These are phyloP conservation scores for Sclerotinia subarctica DNA, from an alignment of 2,329 filamentous ascomycete genomes.

Conservation along the genomic window DNA sequence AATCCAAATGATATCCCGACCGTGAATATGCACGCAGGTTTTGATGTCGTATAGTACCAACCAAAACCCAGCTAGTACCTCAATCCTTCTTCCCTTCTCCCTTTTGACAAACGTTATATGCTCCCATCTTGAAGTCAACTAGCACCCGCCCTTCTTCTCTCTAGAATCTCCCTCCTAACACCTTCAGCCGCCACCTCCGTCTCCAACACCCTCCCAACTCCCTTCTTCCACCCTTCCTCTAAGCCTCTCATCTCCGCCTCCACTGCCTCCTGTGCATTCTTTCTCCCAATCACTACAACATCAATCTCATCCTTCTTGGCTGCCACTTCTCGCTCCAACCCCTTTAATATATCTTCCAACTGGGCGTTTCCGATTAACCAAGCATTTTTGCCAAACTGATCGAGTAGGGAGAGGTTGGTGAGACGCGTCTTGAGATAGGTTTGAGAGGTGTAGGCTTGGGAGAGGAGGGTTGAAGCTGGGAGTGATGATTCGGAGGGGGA, in stretches of 20 bases:
- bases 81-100: too few relatives aligned
- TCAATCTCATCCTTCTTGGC: conserved; percentile 67
- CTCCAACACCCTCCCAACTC: conserved; percentile 77
- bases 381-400: conserved; percentile 68
- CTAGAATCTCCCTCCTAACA: conserved; percentile 63
- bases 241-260: conserved; percentile 69
- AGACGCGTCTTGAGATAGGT: conserved; percentile 50
- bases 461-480: conserved; percentile 40
- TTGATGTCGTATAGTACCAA: neutral
- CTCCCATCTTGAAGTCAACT: neutral
- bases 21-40: neutral
- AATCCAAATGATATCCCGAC: neutral
- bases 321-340: conserved; percentile 72
- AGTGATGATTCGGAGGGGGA: conserved; percentile 49
- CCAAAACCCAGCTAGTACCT: neutral
- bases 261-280: conserved; percentile 66
- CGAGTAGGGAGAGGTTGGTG: conserved; percentile 32
- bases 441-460: conserved; percentile 54
- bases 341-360: conserved; percentile 67
- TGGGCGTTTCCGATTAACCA: conserved; percentile 86
- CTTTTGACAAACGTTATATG: neutral
- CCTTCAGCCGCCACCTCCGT: conserved; percentile 80
- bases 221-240: conserved; percentile 75
- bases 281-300: conserved; percentile 66
- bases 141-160: conserved; percentile 51